Base-by-base conservation (phyloP, 352 stramenopile species). In the Phytophthora agathidicida region DNA sequence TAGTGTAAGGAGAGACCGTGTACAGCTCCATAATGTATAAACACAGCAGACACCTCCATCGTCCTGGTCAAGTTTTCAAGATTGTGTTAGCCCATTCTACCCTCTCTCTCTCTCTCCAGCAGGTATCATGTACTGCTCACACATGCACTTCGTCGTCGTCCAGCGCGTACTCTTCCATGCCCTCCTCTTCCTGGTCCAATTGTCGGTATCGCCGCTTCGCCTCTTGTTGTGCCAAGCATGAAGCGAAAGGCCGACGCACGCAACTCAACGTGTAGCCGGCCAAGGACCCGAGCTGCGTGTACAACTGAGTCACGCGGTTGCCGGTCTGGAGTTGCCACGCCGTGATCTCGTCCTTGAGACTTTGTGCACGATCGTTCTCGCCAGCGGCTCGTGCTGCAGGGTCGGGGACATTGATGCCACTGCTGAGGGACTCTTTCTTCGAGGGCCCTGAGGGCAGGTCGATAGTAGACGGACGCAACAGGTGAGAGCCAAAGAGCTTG, bases 401-500 rank as follows among this genome's bases (percentile, higher is more conserved):
- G 11, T 74, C 67, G 31, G 67, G 24, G 2, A 73, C 55, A 3
- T 37, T 59, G 5, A 68, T 38, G 2, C 58, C 47, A 10, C 62
- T 70, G 7, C 48, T 63, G 10, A 68, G 51, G 3, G 35, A 46
- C 17, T 36, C 9, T 23, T 74, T 60, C 41, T 60, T 75, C 7
- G 31, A 55, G 22, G 68, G 55, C 5, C 43, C 19, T 4, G 66
- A 63, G 2, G 60, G 60, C 27, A 86, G 47, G 23, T 86, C 72
- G 19, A 88, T 79, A 0, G 81, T 91, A 14, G 81, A 91, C 11
- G 75, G 67, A 37, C 71, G 77, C 51, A 91, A 56, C 38, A 91
- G 47, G 22, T 86, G 73, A 8, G 79, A 89, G 5, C 78, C 75
- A 52, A 92, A 92, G 6, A 92, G 65, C 38, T 90, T 89, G 2